Evolutionary conservation across 2,329 filamentous ascomycete species (phyloP).

Genomic region (Chaetomium olivaceum): DNA sequence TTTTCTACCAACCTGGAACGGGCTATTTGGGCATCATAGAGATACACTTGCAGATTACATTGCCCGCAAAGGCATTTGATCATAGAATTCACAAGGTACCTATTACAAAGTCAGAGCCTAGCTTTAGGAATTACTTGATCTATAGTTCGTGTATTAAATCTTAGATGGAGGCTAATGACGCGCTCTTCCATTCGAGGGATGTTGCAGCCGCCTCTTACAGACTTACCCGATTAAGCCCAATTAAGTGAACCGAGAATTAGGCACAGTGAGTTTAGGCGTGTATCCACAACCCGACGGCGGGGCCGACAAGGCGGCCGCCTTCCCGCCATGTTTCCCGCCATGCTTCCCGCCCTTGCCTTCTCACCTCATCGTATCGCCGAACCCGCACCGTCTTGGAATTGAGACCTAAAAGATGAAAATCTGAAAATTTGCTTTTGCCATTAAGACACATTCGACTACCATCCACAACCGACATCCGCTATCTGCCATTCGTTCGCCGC

Average conservation of each 20-base stretch:
- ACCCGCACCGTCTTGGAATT: background rate
- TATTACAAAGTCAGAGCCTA: too few species aligned
- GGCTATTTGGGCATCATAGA: too few species aligned
- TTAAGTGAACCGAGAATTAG: background rate
- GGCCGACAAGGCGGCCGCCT: slow-evolving; percentile 1
- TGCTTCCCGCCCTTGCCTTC: background rate
- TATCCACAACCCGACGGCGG: background rate
- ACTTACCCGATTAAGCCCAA: too few species aligned
- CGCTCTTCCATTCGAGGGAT: too few species aligned
- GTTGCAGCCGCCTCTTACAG: too few species aligned
- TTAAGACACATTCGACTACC: background rate
- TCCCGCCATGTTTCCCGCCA: background rate
- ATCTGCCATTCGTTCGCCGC: background rate
- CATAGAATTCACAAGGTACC: too few species aligned
- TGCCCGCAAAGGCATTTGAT: too few species aligned
- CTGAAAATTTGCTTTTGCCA: background rate
- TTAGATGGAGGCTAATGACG: too few species aligned
- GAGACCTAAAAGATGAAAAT: background rate
- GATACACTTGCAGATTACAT: background rate
- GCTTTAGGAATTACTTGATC: too few species aligned
- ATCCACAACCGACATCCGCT: background rate
- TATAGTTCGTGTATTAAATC: too few species aligned
- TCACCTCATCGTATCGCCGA: slow-evolving; percentile 2
- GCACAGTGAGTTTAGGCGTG: background rate
- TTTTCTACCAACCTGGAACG: too few species aligned